Evolutionary conservation across 768 basidiomycete species (phyloP).

Genomic region (Termitomyces sp.): DNA sequence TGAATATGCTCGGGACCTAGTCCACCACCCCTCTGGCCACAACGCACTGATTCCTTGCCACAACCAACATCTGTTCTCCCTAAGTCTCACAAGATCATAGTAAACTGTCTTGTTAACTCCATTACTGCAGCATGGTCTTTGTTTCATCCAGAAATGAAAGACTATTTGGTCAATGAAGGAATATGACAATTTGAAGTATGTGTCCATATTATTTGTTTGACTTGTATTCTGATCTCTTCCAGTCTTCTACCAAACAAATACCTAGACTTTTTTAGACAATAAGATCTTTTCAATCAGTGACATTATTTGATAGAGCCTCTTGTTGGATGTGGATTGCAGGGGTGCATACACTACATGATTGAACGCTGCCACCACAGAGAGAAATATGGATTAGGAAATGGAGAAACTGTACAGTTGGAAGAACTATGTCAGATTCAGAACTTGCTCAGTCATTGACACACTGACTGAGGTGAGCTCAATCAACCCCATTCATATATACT

Average conservation of each 20-base stretch:
- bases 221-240: background rate
- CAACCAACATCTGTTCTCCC: background rate
- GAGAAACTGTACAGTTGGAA: too few species aligned
- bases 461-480: too few species aligned
- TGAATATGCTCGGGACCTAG: background rate
- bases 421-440: too few species aligned
- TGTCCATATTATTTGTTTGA: too few species aligned
- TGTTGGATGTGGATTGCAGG: too few species aligned
- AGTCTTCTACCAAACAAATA: background rate
- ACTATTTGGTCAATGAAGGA: background rate
- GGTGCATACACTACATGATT: too few species aligned
- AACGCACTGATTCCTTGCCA: background rate
- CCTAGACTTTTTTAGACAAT: background rate
- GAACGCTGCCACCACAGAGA: too few species aligned
- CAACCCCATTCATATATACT: too few species aligned
- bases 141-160: background rate
- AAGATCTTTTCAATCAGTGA: background rate
- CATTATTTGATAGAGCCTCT: too few species aligned
- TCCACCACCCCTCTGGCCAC: background rate
- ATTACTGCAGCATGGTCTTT: background rate
- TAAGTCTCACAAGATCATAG: background rate
- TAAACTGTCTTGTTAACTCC: background rate
- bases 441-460: too few species aligned
- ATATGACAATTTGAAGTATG: background rate
- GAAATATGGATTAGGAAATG: too few species aligned